Evolutionary conservation across 1,284 basidiomycete species (phyloP), one percentile per base, ranked within the genome.

Genomic region (Fomes fomentarius): DNA sequence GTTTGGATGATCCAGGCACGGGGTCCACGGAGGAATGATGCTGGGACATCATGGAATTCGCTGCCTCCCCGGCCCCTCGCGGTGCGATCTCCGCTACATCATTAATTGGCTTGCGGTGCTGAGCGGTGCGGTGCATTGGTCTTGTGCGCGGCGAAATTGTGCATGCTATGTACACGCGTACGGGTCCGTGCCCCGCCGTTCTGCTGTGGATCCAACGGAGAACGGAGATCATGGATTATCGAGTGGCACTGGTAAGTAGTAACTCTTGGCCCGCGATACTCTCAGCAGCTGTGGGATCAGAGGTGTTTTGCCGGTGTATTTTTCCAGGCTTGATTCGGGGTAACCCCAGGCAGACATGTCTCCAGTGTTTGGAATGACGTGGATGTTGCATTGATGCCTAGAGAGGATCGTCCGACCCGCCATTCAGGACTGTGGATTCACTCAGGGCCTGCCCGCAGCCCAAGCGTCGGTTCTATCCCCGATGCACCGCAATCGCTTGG

Each of bases 1-100:
- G 31, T 40, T 54, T 54, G 47, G 15, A 50, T 30, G 34, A 47
- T 43, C 52, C 57, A 61, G 59, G 59, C 59, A 61, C 58, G 50
- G 50, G 46, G 45, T 35, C 38, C 31, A 26, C 17, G 38, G 41
- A 52, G 53, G 54, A 56, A 52, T 60, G 58, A 60, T 60, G 46
- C 54, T 60, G 48, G 58, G 48, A 44, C n/a, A n/a, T n/a, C n/a
- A n/a, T 24, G 33, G 21, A 6, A n/a, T 47, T 41, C 43, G 50
- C 38, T 31, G 26, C 45, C 52, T 51, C 47, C 53, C 47, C 51
- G 53, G 48, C 47, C 42, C 43, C 28, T 31, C 45, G 43, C 50
- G 39, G 47, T 42, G 42, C 44, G 50, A 41, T 35, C 17, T 19
- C 39, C 46, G 30, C 24, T 19, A 41, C n/a, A n/a, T n/a, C n/a